Evolutionary conservation across 768 basidiomycete genomes (phyloP).

Genomic region (Megacollybia marginata): DNA sequence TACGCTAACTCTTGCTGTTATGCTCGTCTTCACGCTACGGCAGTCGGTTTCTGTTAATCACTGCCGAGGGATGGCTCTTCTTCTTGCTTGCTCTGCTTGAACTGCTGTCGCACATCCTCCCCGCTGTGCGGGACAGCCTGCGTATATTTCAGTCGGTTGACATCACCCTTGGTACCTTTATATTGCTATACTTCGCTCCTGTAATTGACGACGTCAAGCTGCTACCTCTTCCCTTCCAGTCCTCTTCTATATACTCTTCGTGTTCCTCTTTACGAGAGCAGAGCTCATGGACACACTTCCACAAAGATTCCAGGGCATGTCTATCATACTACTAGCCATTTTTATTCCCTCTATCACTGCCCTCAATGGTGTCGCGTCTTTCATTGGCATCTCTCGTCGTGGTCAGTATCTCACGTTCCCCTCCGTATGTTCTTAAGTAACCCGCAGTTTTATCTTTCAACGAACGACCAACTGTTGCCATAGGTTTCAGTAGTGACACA

Average conservation of each 20-base stretch:
- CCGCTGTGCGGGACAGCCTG: constrained; percentile 40
- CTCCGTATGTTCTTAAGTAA: not conserved
- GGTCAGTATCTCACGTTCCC: constrained; percentile 23
- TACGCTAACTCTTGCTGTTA: constrained; percentile 21
- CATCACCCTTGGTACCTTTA: constrained; percentile 50
- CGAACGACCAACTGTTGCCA: constrained; percentile 13
- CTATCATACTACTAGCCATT: constrained; percentile 36
- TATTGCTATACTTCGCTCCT: not conserved
- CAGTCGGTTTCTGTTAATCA: constrained; percentile 53
- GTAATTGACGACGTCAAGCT: constrained; percentile 23
- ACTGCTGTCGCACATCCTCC: constrained; percentile 47
- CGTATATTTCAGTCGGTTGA: constrained; percentile 47
- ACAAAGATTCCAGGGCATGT: constrained; percentile 33
- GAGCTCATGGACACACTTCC: constrained; percentile 52
- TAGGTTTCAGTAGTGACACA: constrained; percentile 32
- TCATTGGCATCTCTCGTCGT: constrained; percentile 50
- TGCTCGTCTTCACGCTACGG: constrained; percentile 1
- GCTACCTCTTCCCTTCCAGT: constrained; percentile 59
- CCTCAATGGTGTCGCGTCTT: constrained; percentile 57
- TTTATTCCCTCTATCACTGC: constrained; percentile 50
- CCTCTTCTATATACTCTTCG: constrained; percentile 53
- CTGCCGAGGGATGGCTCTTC: constrained; percentile 55
- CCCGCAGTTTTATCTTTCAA: not conserved
- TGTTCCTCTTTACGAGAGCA: constrained; percentile 47
- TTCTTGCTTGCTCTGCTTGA: constrained; percentile 54